Conservation (phyloP, 495 filamentous ascomycete genomes). For the Penicillium soppii region DNA sequence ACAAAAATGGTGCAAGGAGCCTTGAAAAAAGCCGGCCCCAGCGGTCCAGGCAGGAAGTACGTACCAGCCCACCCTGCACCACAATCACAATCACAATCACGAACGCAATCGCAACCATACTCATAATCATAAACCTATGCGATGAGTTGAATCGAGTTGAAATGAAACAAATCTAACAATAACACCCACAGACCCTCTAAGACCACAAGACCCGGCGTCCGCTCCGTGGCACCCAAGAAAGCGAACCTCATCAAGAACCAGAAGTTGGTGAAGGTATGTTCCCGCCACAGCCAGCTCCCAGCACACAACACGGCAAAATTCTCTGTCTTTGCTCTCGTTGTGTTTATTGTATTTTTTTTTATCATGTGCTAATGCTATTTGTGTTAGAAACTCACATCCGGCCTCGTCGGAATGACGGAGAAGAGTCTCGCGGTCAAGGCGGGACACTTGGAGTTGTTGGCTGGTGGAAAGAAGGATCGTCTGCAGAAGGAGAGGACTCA, state of each 20-base stretch:
- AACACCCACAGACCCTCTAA: conserved; percentile 6
- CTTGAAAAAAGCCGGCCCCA: conserved; percentile 2
- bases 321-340: no score
- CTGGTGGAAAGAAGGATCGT: conserved; percentile 62
- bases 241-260: conserved; percentile 54
- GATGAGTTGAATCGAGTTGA: no score
- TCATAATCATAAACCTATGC: no score
- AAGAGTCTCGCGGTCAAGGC: conserved; percentile 64
- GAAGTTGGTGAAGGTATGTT: conserved; percentile 60
- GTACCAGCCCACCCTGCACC: background rate
- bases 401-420: conserved; percentile 64
- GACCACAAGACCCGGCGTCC: conserved; percentile 53
- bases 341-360: no score
- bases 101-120: no score
- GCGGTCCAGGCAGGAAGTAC: conserved; percentile 2
- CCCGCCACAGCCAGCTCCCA: background rate
- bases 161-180: conserved; percentile 2
- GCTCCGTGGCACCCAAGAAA: conserved; percentile 71
- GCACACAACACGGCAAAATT: no score
- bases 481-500: conserved; percentile 19
- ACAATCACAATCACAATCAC: background rate
- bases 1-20: conserved; percentile 7
- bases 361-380: background rate
- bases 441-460: conserved; percentile 70
- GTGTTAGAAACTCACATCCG: conserved; percentile 61